Evolutionary conservation across 164 flowering plant genomes (phyloP).

Genomic region (Brasenia schreberi): DNA sequence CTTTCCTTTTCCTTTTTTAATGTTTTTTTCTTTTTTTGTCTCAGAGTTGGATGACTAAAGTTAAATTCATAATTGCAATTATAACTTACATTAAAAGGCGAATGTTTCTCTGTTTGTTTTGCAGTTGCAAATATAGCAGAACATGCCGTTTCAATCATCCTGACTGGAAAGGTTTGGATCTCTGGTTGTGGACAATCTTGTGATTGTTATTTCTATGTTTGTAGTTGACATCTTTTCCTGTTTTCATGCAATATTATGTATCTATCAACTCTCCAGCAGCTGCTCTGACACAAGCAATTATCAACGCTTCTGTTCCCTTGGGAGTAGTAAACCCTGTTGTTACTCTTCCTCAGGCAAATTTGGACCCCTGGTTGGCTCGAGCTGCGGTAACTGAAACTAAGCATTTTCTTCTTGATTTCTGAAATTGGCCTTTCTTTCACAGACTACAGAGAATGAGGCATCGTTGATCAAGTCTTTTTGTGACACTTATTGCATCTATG

Average conservation of each 20-base stretch:
- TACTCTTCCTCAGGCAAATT: conserved; percentile 31
- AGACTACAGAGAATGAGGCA: not conserved
- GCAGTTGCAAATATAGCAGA: conserved; percentile 89
- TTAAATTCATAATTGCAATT: no score
- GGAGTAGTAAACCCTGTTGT: conserved; percentile 42
- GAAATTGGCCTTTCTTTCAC: not conserved
- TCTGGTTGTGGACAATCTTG: not conserved
- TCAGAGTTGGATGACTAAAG: not conserved
- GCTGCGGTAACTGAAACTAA: conserved; percentile 26
- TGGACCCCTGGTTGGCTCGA: conserved; percentile 45
- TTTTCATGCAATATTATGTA: conserved; percentile 14
- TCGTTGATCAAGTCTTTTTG: not conserved
- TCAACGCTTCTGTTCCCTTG: conserved; percentile 37
- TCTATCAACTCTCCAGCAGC: conserved; percentile 38
- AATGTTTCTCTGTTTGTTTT: not conserved
- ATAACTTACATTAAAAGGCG: not conserved
- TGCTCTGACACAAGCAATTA: conserved; percentile 27
- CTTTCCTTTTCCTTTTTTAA: not conserved
- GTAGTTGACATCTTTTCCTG: not conserved
- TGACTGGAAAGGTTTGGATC: conserved; percentile 41
- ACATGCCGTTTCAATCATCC: conserved; percentile 88
- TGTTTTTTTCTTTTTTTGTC: not conserved
- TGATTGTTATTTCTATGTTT: not conserved
- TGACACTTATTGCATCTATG: not conserved
- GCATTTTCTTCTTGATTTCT: not conserved